A percentile compares a stretch with the other conserved stretches of the same genome.
Evolutionary conservation across 129 eudicot species (phyloP).

Genomic region (Pulicaria dysenterica): DNA sequence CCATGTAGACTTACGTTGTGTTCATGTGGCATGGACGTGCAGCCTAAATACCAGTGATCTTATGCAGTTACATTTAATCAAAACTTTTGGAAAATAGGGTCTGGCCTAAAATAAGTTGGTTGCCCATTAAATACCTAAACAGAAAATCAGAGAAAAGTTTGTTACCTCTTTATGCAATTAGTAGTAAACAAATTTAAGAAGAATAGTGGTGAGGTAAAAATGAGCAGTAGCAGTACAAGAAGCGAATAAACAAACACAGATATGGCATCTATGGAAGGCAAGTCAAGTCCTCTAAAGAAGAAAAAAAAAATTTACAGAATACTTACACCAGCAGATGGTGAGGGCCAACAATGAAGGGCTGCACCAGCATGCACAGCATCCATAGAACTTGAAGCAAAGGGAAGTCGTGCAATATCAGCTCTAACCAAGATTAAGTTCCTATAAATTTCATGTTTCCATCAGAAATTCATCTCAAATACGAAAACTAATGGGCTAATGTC

Average conservation of each 20-base stretch:
- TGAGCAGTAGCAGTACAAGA: neutral
- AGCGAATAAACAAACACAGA: neutral
- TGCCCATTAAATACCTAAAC: neutral
- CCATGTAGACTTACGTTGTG: too few species aligned
- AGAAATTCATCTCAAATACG: constrained; percentile 3
- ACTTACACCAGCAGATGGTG: constrained; percentile 89
- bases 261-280: neutral
- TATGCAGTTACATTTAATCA: neutral
- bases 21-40: neutral
- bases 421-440: constrained; percentile 78
- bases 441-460: constrained; percentile 26
- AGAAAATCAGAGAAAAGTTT: neutral
- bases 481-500: neutral
- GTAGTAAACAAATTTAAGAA: neutral
- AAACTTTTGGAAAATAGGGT: too few species aligned
- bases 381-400: constrained; percentile 71
- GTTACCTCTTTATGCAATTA: neutral
- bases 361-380: constrained; percentile 99
- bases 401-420: constrained; percentile 95
- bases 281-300: neutral
- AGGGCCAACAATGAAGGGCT: constrained; percentile 99
- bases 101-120: neutral
- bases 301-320: constrained; percentile 6
- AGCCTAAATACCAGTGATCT: neutral
- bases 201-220: neutral